A percentile compares a stretch with the other conserved stretches of the same genome.
Evolutionary conservation across 1,139 yeast species (phyloP).

Genomic region (Petasospora rhodanensis): DNA sequence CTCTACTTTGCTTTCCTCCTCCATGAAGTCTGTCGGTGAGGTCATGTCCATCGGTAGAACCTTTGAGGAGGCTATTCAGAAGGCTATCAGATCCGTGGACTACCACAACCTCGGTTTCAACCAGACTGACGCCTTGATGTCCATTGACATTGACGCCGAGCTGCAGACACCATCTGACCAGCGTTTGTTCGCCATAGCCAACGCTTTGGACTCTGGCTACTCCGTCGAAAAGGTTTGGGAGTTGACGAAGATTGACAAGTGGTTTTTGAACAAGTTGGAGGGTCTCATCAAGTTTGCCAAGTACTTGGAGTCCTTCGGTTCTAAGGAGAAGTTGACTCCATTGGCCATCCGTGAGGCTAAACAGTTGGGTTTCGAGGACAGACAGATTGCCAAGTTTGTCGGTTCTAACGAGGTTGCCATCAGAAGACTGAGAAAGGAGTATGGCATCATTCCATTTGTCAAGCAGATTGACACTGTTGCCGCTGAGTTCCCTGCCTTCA

Average conservation of each 20-base stretch:
- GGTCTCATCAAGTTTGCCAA: conserved; percentile 68
- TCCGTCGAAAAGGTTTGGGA: conserved; percentile 90
- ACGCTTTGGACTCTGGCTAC: conserved; percentile 82
- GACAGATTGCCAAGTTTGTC: conserved; percentile 89
- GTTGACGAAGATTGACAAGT: conserved; percentile 89
- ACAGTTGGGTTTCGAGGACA: conserved; percentile 95
- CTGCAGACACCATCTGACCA: conserved; percentile 95
- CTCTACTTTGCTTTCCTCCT: conserved; percentile 79
- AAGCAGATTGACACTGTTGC: conserved; percentile 98
- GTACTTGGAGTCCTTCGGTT: conserved; percentile 54
- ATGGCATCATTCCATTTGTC: conserved; percentile 86
- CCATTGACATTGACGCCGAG: conserved; percentile 85
- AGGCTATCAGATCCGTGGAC: conserved; percentile 95
- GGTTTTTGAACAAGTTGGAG: conserved; percentile 89
- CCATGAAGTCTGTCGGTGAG: conserved; percentile 99
- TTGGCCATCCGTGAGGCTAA: conserved; percentile 83
- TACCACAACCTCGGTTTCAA: conserved; percentile 93
- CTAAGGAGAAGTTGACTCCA: conserved; percentile 51
- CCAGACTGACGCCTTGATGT: conserved; percentile 80
- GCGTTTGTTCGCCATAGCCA: conserved; percentile 94
- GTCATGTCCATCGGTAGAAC: conserved; percentile 98
- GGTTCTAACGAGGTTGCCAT: conserved; percentile 91
- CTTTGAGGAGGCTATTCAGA: conserved; percentile 96
- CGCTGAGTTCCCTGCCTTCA: conserved; percentile 96
- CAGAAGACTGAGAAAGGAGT: conserved; percentile 84